A percentile compares a stretch with the other conserved stretches of the same genome.
These are phyloP conservation scores for Colletotrichum echinochloae DNA, from an alignment of 2,329 filamentous ascomycete species.

Conservation along the genomic window DNA sequence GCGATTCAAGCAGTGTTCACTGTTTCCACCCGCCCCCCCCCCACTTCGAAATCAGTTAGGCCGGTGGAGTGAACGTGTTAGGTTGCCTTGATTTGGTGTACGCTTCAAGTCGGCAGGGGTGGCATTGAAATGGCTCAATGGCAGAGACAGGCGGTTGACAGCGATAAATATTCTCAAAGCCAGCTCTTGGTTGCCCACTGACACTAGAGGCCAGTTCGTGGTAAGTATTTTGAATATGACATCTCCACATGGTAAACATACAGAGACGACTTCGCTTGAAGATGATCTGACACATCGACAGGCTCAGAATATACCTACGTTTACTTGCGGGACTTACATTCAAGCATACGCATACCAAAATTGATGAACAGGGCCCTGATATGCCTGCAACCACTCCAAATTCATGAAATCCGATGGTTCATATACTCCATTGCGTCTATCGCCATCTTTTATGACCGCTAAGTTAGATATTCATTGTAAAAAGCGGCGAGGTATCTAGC, in stretches of 20 bases:
- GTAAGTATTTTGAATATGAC: too few relatives aligned
- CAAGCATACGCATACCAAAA: too few relatives aligned
- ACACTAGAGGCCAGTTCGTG: too few relatives aligned
- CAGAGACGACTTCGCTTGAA: too few relatives aligned
- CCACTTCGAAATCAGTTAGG: constrained; percentile 17
- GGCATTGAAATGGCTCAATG: too few relatives aligned
- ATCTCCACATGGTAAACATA: too few relatives aligned
- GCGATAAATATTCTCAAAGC: not conserved
- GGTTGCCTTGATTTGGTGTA: not conserved
- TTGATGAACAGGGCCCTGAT: not conserved
- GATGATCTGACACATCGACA: too few relatives aligned
- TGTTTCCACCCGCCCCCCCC: constrained; percentile 25
- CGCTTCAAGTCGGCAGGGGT: too few relatives aligned
- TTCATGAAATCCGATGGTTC: not conserved
- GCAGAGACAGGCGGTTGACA: not conserved
- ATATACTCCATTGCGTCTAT: not conserved
- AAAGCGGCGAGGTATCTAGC: too few relatives aligned
- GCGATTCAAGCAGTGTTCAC: not conserved
- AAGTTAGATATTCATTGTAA: not conserved
- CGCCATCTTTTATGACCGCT: not conserved
- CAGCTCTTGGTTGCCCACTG: too few relatives aligned
- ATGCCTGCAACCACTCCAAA: not conserved
- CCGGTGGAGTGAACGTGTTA: constrained; percentile 26
- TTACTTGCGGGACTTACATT: too few relatives aligned
- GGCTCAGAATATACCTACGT: too few relatives aligned